phyloP scores from a whole-genome alignment of 148 eudicot genomes.

The Drosera capensis region DNA sequence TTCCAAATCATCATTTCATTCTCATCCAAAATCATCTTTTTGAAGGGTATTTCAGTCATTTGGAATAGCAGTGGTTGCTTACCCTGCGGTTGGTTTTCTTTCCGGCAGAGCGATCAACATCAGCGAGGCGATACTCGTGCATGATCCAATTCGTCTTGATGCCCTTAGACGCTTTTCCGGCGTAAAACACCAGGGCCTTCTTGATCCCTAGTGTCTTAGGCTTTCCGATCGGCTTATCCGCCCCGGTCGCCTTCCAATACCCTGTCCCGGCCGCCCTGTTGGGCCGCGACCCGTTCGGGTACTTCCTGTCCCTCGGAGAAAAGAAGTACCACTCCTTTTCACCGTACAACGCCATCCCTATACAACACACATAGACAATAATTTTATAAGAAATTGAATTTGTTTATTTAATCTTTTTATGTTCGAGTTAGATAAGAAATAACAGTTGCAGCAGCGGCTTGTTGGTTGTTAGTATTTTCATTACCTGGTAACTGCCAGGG shows the following conservation, averaged over 20 bases:
- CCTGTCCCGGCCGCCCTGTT: slow-evolving; percentile 62
- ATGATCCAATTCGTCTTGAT: slow-evolving; percentile 60
- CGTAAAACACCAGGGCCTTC: slow-evolving; percentile 55
- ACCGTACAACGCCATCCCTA: slow-evolving; percentile 38
- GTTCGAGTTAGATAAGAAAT: not conserved
- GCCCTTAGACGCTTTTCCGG: slow-evolving; percentile 52
- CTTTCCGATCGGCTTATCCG: slow-evolving; percentile 45
- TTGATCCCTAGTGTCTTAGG: slow-evolving; percentile 48
- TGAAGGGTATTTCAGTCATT: not conserved
- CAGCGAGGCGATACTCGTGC: slow-evolving; percentile 63
- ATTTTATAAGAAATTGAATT: not conserved
- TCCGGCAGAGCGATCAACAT: slow-evolving; percentile 44
- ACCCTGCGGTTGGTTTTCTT: slow-evolving; percentile 38
- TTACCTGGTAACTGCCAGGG: slow-evolving; percentile 36
- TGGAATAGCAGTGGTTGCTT: not conserved
- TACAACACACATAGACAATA: not conserved
- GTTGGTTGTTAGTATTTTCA: not conserved
- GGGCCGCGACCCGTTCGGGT: slow-evolving; percentile 58
- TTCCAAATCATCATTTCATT: not conserved
- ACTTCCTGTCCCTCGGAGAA: slow-evolving; percentile 54
- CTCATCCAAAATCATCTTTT: not conserved
- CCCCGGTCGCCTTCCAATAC: slow-evolving; percentile 70
- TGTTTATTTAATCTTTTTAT: not conserved
- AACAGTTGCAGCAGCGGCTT: not conserved
- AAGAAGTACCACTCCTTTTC: slow-evolving; percentile 68